These are phyloP conservation scores for Fomitopsis betulina DNA, from an alignment of 1,284 basidiomycete species.

Conservation along the genomic window DNA sequence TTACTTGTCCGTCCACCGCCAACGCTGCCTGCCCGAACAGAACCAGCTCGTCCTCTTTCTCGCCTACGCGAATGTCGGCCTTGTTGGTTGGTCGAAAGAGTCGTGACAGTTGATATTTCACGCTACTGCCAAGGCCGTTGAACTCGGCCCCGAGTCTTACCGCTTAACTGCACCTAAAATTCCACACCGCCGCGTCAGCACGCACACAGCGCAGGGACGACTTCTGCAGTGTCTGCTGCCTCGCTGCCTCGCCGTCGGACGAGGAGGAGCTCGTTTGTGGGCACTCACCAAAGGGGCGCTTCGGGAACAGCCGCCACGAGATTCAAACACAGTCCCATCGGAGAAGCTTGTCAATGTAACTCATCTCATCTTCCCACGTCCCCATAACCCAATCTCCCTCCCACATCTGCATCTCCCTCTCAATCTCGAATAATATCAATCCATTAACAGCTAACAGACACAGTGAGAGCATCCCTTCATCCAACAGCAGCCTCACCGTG, in stretches of 20 bases:
- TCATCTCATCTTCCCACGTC: constrained; percentile 12
- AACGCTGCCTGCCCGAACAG: background rate
- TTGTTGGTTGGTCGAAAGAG: constrained; percentile 1
- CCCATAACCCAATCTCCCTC: constrained; percentile 5
- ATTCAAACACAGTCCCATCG: constrained; percentile 18
- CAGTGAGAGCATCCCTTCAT: no score
- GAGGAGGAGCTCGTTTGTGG: background rate
- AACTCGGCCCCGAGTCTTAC: constrained; percentile 3
- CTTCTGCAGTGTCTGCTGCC: background rate
- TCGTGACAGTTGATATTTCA: constrained; percentile 8
- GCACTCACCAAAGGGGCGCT: background rate
- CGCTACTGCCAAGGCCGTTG: constrained; percentile 3
- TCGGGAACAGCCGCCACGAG: constrained; percentile 1
- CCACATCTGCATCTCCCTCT: background rate
- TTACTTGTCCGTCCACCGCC: constrained; percentile 1
- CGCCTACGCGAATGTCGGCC: background rate
- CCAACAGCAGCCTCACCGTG: constrained; percentile 6
- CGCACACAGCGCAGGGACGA: background rate
- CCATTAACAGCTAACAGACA: background rate
- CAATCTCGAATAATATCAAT: background rate
- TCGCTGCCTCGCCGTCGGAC: background rate
- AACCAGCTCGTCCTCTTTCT: background rate
- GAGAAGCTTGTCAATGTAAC: constrained; percentile 15
- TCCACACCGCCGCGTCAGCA: background rate
- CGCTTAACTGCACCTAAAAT: background rate